Base-by-base conservation (phyloP, 2,329 filamentous ascomycete species). In the Pseudonectria foliicola region DNA sequence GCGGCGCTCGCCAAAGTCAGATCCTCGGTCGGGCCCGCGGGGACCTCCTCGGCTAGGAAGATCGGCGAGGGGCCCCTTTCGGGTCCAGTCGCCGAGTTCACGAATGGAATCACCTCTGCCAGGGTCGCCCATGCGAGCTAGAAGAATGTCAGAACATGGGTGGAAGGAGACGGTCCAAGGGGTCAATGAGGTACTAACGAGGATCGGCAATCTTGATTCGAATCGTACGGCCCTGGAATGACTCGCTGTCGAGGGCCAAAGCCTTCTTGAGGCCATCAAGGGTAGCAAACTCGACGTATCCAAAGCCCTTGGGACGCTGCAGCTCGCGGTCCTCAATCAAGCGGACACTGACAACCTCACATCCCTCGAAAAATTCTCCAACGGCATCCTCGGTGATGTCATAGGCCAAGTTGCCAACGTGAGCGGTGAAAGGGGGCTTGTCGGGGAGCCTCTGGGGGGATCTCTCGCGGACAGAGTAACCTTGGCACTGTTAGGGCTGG, bases 281-380 rank as follows among this genome's bases (percentile, higher is more conserved):
- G 33, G 79, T 82, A 48, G 73, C 79, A 55, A 98, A 98, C 63
- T 98, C 92, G 47, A 94, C 90, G 61, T 98, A 98, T 43, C 90
- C 92, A 55, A 98, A 98, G 31, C 92, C 92, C 71, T 98, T 98
- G 47, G 92, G 92, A 56, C 89, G 88, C 63, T 83, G 80, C 58
- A 92, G 84, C 61, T 95, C 74, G 58, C 90, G 92, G 65, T 98
- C 93, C 68, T 95, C 90, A 45, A 98, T 94, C 53, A 98, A 88
- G 54, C 92, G 85, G 48, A 98, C 87, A 59, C 80, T 95, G 48
- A 84, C 84, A 51, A 95, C 82, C 46, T 87, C 76, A 62, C 90
- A 95, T 37, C 74, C 85, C 34, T 72, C 67, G 57, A 98, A 94
- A 57, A 96, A 92, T 34, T 88, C 84, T 50, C 74, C 80, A 44